Conservation (phyloP, 176 grass and related monocot species). For the Dactylis glomerata region DNA sequence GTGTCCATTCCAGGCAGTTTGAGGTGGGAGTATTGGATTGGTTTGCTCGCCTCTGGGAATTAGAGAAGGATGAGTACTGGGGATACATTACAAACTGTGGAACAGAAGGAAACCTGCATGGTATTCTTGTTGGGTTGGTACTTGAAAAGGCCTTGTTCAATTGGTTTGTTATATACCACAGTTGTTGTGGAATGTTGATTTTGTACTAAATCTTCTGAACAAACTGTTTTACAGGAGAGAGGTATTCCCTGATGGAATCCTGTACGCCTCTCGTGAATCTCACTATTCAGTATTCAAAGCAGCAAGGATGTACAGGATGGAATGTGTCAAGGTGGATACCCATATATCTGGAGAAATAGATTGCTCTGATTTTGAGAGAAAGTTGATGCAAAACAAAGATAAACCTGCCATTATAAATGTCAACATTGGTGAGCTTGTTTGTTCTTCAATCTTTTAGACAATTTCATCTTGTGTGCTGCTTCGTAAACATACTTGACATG, state of each 20-base stretch:
- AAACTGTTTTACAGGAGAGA: constrained; percentile 53
- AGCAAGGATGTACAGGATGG: constrained; percentile 65
- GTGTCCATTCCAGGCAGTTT: background rate
- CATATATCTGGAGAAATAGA: constrained; percentile 20
- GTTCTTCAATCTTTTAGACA: background rate
- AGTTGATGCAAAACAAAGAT: constrained; percentile 44
- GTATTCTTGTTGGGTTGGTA: constrained; percentile 1
- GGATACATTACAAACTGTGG: constrained; percentile 5
- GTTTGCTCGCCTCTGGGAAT: background rate
- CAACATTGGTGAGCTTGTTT: constrained; percentile 50
- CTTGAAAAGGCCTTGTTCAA: background rate
- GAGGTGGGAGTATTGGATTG: constrained; percentile 8
- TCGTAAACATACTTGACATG: constrained; percentile 13
- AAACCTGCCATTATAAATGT: constrained; percentile 73
- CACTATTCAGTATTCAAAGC: constrained; percentile 74
- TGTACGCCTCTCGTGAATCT: constrained; percentile 59
- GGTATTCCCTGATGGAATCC: constrained; percentile 47
- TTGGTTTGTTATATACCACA: background rate
- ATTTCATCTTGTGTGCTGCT: constrained; percentile 2
- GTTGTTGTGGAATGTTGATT: background rate
- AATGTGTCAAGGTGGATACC: constrained; percentile 1
- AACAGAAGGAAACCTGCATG: constrained; percentile 1
- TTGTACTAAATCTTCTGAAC: background rate
- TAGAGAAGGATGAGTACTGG: background rate
- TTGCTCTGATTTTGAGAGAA: constrained; percentile 42